Conservation (phyloP, 1,284 basidiomycete genomes). For the Melampsora larici-populina region DNA sequence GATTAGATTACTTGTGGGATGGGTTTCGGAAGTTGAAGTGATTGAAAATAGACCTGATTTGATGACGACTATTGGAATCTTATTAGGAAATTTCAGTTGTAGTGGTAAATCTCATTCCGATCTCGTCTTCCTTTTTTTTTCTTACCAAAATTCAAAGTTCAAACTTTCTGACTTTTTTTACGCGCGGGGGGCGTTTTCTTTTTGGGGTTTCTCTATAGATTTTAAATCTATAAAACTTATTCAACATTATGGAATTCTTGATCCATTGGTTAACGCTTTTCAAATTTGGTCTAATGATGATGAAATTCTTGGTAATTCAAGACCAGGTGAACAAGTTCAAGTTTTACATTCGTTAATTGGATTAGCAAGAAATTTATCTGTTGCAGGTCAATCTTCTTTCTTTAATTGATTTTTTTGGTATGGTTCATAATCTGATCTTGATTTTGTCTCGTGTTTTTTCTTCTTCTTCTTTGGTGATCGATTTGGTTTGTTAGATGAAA, state of each 20-base stretch:
- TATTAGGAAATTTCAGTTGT: conserved; percentile 36
- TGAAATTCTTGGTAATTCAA: conserved; percentile 6
- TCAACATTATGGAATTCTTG: conserved; percentile 23
- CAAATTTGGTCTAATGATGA: conserved; percentile 5
- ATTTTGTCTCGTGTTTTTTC: too few relatives aligned
- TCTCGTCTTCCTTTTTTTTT: background rate
- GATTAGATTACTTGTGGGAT: conserved; percentile 15
- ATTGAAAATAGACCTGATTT: conserved; percentile 26
- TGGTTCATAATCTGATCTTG: too few relatives aligned
- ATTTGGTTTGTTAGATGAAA: background rate
- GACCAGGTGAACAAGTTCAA: conserved; percentile 40
- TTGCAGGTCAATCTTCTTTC: conserved; percentile 25
- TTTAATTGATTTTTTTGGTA: too few relatives aligned
- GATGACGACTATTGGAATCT: conserved; percentile 34
- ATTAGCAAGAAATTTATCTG: conserved; percentile 37
- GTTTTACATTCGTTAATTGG: conserved; percentile 36
- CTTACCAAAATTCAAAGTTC: background rate
- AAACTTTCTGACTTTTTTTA: too few relatives aligned
- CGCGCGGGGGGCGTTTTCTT: too few relatives aligned
- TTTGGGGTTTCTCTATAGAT: conserved; percentile 21
- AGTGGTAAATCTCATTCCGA: conserved; percentile 11
- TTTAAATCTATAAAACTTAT: conserved; percentile 16
- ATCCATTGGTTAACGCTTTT: conserved; percentile 1
- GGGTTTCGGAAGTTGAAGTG: background rate
- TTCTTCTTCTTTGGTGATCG: too few relatives aligned